Evolutionary conservation across 345 rosid genomes (phyloP), one percentile per base, ranked within the genome.

Genomic region (Ceriops decandra): DNA sequence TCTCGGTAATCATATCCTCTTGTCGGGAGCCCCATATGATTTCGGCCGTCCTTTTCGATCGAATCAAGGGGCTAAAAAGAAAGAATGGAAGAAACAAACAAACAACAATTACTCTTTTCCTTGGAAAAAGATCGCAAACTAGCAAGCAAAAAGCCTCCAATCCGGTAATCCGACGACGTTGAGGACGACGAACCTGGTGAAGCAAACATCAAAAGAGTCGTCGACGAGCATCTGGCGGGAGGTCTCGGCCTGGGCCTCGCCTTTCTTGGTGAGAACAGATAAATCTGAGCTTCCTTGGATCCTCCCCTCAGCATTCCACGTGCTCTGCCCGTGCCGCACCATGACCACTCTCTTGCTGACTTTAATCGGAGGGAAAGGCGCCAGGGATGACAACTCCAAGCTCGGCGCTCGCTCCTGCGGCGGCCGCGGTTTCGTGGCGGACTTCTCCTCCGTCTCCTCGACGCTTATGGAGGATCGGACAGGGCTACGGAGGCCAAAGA

Each of bases 271-370:
- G 76, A 91, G 82, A 69, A 88, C 83, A 24, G 98, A 81, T 81
- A 86, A 89, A 74, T 93, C 68, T 27, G 98, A 93, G 83, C 97
- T 89, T 9, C 98, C 98, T 83, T 93, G 98, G 70, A 93, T 93
- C 79, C 96, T 71, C 0, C 97, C 98, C 74, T 91, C 96, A 75
- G 76, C 91, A 16, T 91, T 91, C 97, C 98, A 91, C 62, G 96
- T 88, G 88, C 97, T 93, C 90, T 91, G 95, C 16, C 98, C 96
- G 71, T 93, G 98, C 82, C 96, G 86, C 67, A 93, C 98, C 62
- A 93, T 82, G 31, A 91, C 88, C 75, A 91, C 96, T 66, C 97
- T 74, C 85, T 93, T 93, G 68, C 90, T 83, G 36, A 67, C 83
- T 71, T 73, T 76, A 32, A 87, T 74, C 21, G 76, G 70, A 16